Base-by-base conservation (phyloP, 2,329 filamentous ascomycete species). In the Neofusicoccum umdonicola region DNA sequence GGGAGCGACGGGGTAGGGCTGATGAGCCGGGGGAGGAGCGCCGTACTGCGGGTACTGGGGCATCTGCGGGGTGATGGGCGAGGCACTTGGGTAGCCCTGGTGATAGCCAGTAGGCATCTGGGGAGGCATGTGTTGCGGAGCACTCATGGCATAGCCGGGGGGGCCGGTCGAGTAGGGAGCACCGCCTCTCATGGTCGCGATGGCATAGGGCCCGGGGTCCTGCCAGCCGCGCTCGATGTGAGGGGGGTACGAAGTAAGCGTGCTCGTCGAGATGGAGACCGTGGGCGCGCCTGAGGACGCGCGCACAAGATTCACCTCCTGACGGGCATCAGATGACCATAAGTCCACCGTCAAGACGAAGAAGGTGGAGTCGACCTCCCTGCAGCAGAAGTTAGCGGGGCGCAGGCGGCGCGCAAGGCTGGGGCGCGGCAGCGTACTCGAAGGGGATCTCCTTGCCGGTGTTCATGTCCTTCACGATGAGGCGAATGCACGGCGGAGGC, bases 401-500 rank as follows among this genome's bases (percentile, higher is more conserved):
- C 37, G 42, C n/a, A 5, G 5, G 8, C 12, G n/a, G 56, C n/a
- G 42, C 41, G 15, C 9, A 17, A 7, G 54, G 54, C 54, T 57
- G 39, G 61, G 48, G 27, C 2, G 34, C 3, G 9, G 48, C n/a
- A 69, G 61, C 74, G 73, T 83, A 94, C 91, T 90, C 92, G 80
- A 89, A 89, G 75, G 95, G 90, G 48, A 96, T 85, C 75, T 96
- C 92, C 72, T 92, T 88, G 22, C 90, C 89, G 0, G 91, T 93
- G 15, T 80, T 78, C 47, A 85, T 81, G 76, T 97, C 92, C 67
- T 85, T 87, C 60, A 98, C 89, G 44, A 95, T 84, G 12, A 98
- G 85, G 68, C 90, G 87, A 61, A 98, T 90, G 77, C 94, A 97
- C 3, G 95, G 94, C 22, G 95, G 95, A 13, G 95, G 94, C 34